phyloP scores from a whole-genome alignment of 176 grass and related monocot genomes.

The Puya raimondii region DNA sequence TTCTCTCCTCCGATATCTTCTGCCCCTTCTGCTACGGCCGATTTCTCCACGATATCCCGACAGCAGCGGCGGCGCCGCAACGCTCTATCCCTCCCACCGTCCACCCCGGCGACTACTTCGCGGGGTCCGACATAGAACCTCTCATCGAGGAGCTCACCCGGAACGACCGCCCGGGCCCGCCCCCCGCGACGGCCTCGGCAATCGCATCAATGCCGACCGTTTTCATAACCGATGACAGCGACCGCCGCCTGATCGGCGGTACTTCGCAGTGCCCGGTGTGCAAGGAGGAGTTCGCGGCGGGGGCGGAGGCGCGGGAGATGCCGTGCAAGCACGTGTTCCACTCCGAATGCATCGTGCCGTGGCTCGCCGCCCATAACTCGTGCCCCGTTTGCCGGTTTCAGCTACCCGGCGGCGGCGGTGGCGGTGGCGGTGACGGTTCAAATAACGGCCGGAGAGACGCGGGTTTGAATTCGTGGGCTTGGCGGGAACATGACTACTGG shows the following conservation, averaged over 20 bases:
- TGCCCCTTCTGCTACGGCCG: conserved; percentile 80
- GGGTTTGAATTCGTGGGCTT: no score
- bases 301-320: conserved; percentile 72
- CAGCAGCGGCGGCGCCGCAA: conserved; percentile 12
- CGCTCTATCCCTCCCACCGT: conserved; percentile 4
- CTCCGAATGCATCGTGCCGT: conserved; percentile 86
- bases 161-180: conserved; percentile 64
- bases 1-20: conserved; percentile 69
- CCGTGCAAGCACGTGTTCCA: conserved; percentile 97
- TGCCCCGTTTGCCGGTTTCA: conserved; percentile 89
- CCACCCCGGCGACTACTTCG: conserved; percentile 59
- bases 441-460: not conserved
- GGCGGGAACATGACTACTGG: no score
- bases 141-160: conserved; percentile 72
- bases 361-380: conserved; percentile 90
- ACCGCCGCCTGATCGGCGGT: conserved; percentile 39
- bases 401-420: conserved; percentile 31
- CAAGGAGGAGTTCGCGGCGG: conserved; percentile 88
- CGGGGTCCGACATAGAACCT: conserved; percentile 45
- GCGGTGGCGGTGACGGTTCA: not conserved
- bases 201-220: conserved; percentile 88
- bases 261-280: conserved; percentile 87
- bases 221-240: conserved; percentile 26
- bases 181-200: conserved; percentile 51
- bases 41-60: conserved; percentile 77